phyloP scores from a whole-genome alignment of 768 basidiomycete species.

The Panellus pusillus region DNA sequence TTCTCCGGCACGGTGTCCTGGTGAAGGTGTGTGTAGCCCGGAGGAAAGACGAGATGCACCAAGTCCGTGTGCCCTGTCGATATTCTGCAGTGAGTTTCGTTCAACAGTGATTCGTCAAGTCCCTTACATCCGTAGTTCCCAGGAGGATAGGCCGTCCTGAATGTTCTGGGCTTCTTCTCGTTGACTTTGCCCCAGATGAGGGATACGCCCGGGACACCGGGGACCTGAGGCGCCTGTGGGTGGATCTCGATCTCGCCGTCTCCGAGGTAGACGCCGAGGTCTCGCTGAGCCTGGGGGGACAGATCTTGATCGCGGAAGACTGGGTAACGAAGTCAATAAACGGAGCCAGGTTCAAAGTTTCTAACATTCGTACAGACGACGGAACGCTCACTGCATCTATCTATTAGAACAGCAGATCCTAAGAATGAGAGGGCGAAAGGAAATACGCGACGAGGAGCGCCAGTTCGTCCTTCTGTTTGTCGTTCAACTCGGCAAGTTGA shows the following conservation, averaged over 20 bases:
- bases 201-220: slow-evolving; percentile 18
- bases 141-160: slow-evolving; percentile 19
- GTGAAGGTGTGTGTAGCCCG: slow-evolving; percentile 24
- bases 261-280: slow-evolving; percentile 22
- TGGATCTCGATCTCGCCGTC: slow-evolving; percentile 24
- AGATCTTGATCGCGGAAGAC: slow-evolving; percentile 25
- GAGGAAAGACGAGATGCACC: slow-evolving; percentile 21
- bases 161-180: not conserved
- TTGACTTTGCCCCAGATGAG: slow-evolving; percentile 20
- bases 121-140: slow-evolving; percentile 19
- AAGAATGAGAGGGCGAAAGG: not conserved
- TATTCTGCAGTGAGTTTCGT: not conserved
- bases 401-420: not conserved
- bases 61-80: slow-evolving; percentile 23
- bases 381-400: slow-evolving; percentile 15
- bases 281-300: slow-evolving; percentile 19
- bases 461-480: slow-evolving; percentile 23
- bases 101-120: not conserved
- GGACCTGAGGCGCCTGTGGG: slow-evolving; percentile 23
- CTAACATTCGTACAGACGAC: slow-evolving; percentile 17
- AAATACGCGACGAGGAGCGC: slow-evolving; percentile 23
- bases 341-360: not conserved
- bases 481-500: slow-evolving; percentile 21
- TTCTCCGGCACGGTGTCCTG: slow-evolving; percentile 22
- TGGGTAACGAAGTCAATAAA: not conserved